A percentile compares a stretch with the other conserved stretches of the same genome.
Conservation (phyloP, 2,329 filamentous ascomycete species). For the Aureobasidium sp. region DNA sequence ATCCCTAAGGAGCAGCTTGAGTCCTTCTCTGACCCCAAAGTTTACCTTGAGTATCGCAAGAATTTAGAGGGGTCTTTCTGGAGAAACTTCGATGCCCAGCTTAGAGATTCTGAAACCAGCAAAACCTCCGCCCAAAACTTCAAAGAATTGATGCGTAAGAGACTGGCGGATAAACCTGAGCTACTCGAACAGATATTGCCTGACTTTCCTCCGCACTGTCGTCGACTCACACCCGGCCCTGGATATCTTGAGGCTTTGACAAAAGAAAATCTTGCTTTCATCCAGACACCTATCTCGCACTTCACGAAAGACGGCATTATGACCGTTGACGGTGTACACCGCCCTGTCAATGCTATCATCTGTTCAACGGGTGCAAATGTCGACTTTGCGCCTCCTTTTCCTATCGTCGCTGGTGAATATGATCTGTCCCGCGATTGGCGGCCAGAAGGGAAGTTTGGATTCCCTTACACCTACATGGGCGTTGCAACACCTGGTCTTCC, state of each 20-base stretch:
- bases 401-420: constrained; percentile 47
- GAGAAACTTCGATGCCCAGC: constrained; percentile 35
- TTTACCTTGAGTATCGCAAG: constrained; percentile 45
- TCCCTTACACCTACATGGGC: constrained; percentile 61
- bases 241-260: constrained; percentile 31
- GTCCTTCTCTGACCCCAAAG: constrained; percentile 51
- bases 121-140: constrained; percentile 11
- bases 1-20: constrained; percentile 46
- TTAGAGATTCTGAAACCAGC: constrained; percentile 30
- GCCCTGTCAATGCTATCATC: constrained; percentile 56
- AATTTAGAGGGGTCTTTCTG: constrained; percentile 48
- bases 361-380: constrained; percentile 34
- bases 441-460: constrained; percentile 47
- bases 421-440: constrained; percentile 51
- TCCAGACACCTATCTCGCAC: constrained; percentile 45
- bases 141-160: constrained; percentile 39
- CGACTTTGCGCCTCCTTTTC: constrained; percentile 40
- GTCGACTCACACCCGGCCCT: constrained; percentile 38
- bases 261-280: constrained; percentile 37
- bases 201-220: constrained; percentile 33
- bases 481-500: constrained; percentile 56
- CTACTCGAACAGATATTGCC: constrained; percentile 28
- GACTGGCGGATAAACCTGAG: constrained; percentile 45
- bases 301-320: constrained; percentile 53
- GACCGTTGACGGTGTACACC: constrained; percentile 47